A percentile compares a stretch with the other conserved stretches of the same genome.
These are phyloP conservation scores for Dictyostelium citrinum DNA, from an alignment of 78 protist genomes.

Conservation along the genomic window DNA sequence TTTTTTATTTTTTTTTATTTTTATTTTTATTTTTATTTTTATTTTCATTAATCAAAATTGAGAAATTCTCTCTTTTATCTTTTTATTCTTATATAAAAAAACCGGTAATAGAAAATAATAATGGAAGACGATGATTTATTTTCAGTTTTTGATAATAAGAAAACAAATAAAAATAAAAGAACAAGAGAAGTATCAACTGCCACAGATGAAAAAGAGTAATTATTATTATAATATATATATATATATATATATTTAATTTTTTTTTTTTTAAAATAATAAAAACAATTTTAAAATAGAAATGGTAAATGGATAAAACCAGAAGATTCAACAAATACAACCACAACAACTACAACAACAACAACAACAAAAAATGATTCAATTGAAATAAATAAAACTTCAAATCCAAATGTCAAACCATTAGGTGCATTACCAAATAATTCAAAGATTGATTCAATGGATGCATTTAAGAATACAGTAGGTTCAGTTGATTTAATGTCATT, in stretches of 20 bases:
- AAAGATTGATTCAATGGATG: neutral
- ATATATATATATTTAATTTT: no score
- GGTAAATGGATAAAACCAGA: slow-evolving; percentile 53
- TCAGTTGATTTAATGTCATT: neutral
- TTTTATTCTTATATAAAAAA: neutral
- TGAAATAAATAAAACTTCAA: neutral
- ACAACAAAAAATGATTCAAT: neutral
- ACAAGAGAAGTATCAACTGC: neutral
- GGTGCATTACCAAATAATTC: slow-evolving; percentile 3
- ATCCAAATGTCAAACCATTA: neutral
- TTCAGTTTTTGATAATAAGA: slow-evolving; percentile 50
- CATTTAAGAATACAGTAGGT: neutral
- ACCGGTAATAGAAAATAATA: neutral
- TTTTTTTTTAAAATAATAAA: no score
- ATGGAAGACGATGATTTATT: slow-evolving; percentile 39
- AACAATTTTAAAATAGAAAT: neutral
- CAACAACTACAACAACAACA: neutral
- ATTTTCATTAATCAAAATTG: neutral
- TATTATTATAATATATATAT: neutral
- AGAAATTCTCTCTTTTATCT: neutral
- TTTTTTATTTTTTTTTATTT: neutral
- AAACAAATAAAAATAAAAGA: slow-evolving; percentile 17
- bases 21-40: neutral
- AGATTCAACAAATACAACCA: neutral
- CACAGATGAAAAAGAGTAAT: slow-evolving; percentile 50